Base-by-base conservation (phyloP, 805 yeast species). In the Dipodascopsis tothii region DNA sequence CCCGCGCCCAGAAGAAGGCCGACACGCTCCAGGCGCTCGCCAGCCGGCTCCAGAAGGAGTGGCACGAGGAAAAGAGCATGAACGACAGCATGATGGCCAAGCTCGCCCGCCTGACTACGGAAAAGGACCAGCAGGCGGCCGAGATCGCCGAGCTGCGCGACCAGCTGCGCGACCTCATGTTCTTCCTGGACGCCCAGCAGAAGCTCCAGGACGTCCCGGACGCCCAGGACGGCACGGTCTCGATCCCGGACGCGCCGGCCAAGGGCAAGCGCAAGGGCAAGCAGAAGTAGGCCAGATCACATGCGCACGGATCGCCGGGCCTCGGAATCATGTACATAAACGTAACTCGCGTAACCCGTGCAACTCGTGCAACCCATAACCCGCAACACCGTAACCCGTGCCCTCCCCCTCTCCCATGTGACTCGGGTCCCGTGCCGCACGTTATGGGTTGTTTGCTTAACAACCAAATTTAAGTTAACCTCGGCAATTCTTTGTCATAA, bases 201-300 rank as follows among this genome's bases (percentile, higher is more conserved):
- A 83, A 81, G 62, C 74, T 85, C 56, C 75, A 78, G 55, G 75
- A 77, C 56, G 83, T 84, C 19, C 81, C 81, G 9, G 90, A 81
- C 28, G 80, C 81, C 14, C 76, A 68, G 52, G 80, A 85, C 50
- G 95, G 95, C 0, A 74, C 77, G 3, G 63, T 83, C 30, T 9
- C 30, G 9, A 25, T 25, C 14, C 11, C 11, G 14, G 30, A 25
- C 11, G 14, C 30, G 14, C 14, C 30, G 9, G 9, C 30, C 9
- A 25, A 25, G 30, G 11, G 30, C 14, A 25, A 25, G 14, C 30
- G 14, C 14, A 9, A 14, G 11, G 30, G 30, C 9, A 25, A 25
- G 30, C 9, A 14, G 30, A 25, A 25, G 30, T 25, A 25, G 30
- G 9, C 30, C n/a, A n/a, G n/a, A n/a, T n/a, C n/a, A n/a, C n/a